These are phyloP conservation scores for Fistulifera pelliculosa DNA, from an alignment of 108 stramenopile genomes.

Conservation along the genomic window DNA sequence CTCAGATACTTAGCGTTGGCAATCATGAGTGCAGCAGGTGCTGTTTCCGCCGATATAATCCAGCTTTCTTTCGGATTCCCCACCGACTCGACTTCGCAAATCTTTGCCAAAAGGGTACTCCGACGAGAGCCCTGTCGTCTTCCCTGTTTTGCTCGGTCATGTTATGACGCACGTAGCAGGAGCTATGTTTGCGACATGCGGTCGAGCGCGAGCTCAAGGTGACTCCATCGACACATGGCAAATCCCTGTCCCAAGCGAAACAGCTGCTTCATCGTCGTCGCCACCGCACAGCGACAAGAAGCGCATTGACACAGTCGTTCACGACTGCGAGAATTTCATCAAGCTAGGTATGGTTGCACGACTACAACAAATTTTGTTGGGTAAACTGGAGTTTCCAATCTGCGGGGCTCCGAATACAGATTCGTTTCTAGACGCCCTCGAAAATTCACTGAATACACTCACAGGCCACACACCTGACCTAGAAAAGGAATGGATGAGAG, in stretches of 20 bases:
- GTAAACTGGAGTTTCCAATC: slow-evolving; percentile 10
- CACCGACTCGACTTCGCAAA: slow-evolving; percentile 2
- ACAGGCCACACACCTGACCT: background rate
- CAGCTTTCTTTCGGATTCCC: slow-evolving; percentile 75
- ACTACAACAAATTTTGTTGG: slow-evolving; percentile 62
- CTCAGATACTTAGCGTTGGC: slow-evolving; percentile 67
- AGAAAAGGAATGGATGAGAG: slow-evolving; percentile 1
- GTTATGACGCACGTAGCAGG: slow-evolving; percentile 73
- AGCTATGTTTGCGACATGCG: slow-evolving; percentile 64
- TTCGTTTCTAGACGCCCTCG: background rate
- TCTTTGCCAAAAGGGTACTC: slow-evolving; percentile 11
- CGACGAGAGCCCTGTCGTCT: slow-evolving; percentile 53
- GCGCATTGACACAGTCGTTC: slow-evolving; percentile 33
- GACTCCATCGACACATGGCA: slow-evolving; percentile 40
- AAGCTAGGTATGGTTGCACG: slow-evolving; percentile 66
- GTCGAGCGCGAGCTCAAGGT: slow-evolving; percentile 53
- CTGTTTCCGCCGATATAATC: slow-evolving; percentile 65
- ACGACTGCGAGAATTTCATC: slow-evolving; percentile 61
- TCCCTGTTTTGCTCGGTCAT: slow-evolving; percentile 63
- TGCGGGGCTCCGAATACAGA: background rate
- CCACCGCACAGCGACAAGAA: slow-evolving; percentile 1
- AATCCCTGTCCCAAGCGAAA: slow-evolving; percentile 31
- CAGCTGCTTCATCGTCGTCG: slow-evolving; percentile 11
- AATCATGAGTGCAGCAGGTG: slow-evolving; percentile 66
- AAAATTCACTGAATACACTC: background rate